Evolutionary conservation across 2,329 filamentous ascomycete genomes (phyloP).

Genomic region (Ceratocystis harringtonii): DNA sequence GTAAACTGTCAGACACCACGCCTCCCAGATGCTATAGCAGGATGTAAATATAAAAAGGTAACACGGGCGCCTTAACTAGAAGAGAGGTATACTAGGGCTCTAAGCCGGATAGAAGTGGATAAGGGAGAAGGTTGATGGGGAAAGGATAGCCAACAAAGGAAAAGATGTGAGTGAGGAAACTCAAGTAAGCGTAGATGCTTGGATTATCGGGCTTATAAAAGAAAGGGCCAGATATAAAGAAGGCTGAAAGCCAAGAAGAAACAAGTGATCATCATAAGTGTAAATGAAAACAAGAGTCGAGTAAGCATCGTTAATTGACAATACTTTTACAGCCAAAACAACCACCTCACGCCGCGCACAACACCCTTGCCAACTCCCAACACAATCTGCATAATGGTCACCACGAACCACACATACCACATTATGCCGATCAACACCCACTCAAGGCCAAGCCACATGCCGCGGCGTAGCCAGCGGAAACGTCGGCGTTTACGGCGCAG

Average conservation of each 20-base stretch:
- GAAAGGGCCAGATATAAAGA: background rate
- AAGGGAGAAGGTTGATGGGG: background rate
- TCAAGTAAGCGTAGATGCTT: background rate
- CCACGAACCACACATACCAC: conserved; percentile 89
- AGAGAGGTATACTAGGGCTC: background rate
- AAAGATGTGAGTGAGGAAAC: background rate
- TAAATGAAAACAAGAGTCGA: background rate
- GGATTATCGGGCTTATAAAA: background rate
- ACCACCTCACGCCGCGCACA: conserved; percentile 53
- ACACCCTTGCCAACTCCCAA: conserved; percentile 47
- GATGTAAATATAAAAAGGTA: background rate
- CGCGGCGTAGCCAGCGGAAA: conserved; percentile 59
- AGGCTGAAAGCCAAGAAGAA: background rate
- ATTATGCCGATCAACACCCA: conserved; percentile 78
- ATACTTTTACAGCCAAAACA: conserved; percentile 55
- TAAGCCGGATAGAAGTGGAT: background rate
- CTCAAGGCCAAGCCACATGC: conserved; percentile 70
- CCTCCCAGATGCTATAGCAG: background rate
- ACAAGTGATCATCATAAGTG: background rate
- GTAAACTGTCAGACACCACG: background rate
- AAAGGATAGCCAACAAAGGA: background rate
- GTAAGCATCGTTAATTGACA: background rate
- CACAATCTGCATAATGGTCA: conserved; percentile 57
- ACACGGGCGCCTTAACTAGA: background rate
- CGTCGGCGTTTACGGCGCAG: conserved; percentile 50